Conservation (phyloP, 176 grass and related monocot genomes). For the Raddia distichophylla region DNA sequence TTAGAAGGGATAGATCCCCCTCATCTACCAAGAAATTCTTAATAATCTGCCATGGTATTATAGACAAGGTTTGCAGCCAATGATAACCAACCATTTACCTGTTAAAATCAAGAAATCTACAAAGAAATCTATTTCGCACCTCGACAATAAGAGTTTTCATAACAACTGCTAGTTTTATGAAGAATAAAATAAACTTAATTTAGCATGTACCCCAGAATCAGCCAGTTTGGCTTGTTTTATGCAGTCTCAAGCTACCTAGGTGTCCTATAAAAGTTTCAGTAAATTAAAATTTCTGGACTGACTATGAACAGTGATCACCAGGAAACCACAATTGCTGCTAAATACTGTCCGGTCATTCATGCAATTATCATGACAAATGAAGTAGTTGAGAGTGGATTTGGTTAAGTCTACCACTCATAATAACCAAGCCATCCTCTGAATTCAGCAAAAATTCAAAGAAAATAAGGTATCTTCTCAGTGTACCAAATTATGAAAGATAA, state of each 20-base stretch:
- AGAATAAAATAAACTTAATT: not conserved
- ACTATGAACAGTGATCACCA: not conserved
- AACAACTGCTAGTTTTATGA: not conserved
- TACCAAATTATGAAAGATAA: not conserved
- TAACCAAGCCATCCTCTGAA: not conserved
- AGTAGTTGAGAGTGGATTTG: not conserved
- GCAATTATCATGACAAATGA: not conserved
- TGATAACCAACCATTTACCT: not conserved
- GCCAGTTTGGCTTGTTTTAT: not conserved
- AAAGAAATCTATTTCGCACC: not conserved
- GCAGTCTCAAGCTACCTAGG: not conserved
- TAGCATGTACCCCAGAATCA: not conserved
- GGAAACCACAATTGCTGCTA: not conserved
- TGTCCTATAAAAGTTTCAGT: not conserved
- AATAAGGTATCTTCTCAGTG: slow-evolving; percentile 1
- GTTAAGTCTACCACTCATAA: not conserved
- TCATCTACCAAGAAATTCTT: not conserved
- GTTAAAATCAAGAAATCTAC: not conserved
- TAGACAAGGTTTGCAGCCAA: not conserved
- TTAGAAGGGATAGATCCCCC: not conserved
- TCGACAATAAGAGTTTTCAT: not conserved
- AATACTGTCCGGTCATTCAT: not conserved
- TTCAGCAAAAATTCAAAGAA: slow-evolving; percentile 1
- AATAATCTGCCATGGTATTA: not conserved
- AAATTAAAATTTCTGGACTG: not conserved